Percentiles rank a stretch among this genome's conserved stretches.
Conservation (phyloP, 805 yeast genomes). For the Komagataella populi region DNA sequence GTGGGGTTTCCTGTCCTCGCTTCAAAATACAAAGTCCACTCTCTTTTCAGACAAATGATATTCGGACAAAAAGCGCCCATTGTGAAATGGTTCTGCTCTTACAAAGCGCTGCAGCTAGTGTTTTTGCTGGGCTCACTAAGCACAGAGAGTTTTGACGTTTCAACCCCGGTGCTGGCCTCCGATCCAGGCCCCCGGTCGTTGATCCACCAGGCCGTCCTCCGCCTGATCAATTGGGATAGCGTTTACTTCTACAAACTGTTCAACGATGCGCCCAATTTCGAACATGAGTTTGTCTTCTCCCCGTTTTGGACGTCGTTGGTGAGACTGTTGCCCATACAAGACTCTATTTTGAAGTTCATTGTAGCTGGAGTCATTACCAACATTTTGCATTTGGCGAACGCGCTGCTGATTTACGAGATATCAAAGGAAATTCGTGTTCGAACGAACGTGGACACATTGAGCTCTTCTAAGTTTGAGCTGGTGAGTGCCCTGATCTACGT, state of each 20-base stretch:
- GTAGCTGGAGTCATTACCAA: slow-evolving; percentile 38
- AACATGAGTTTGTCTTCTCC: slow-evolving; percentile 86
- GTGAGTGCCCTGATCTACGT: slow-evolving; percentile 32
- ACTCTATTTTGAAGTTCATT: slow-evolving; percentile 29
- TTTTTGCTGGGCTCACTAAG: background rate
- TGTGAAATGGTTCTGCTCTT: background rate
- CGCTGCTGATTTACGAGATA: slow-evolving; percentile 32
- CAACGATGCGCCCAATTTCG: slow-evolving; percentile 38
- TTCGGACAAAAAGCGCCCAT: background rate
- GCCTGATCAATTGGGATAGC: slow-evolving; percentile 72
- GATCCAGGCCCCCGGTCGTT: background rate
- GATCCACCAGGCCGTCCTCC: slow-evolving; percentile 23
- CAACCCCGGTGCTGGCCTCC: background rate
- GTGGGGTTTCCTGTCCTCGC: background rate
- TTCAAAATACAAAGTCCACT: too few relatives aligned
- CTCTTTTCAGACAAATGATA: background rate
- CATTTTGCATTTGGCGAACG: slow-evolving; percentile 32
- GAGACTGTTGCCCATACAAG: slow-evolving; percentile 11
- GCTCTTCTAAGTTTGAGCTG: slow-evolving; percentile 8
- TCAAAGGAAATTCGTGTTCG: slow-evolving; percentile 19
- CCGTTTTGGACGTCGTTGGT: slow-evolving; percentile 55
- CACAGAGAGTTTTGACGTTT: background rate
- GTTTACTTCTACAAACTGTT: slow-evolving; percentile 61
- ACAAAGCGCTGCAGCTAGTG: background rate
- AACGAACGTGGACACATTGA: background rate